Percentiles rank a stretch among this genome's conserved stretches.
These are phyloP conservation scores for Nicotiana undulata DNA, from an alignment of 257 asterid species.

Conservation along the genomic window DNA sequence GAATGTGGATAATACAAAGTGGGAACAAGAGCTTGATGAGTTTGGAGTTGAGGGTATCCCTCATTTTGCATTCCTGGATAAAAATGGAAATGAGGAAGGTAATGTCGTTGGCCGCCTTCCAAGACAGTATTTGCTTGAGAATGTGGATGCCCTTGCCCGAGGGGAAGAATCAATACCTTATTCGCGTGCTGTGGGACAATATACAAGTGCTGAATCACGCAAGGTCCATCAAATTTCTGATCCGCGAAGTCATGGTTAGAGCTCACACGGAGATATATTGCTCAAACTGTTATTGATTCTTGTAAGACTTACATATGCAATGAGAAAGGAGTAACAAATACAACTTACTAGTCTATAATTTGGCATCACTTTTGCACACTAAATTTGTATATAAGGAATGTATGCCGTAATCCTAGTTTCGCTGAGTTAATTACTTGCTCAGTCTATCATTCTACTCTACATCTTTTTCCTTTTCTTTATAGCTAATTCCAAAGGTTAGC, in stretches of 20 bases:
- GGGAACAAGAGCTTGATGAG: slow-evolving; percentile 99
- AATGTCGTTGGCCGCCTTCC: slow-evolving; percentile 96
- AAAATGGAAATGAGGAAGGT: slow-evolving; percentile 85
- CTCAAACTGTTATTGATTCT: neutral
- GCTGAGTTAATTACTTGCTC: too few relatives aligned
- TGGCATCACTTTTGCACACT: neutral
- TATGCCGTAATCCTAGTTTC: too few relatives aligned
- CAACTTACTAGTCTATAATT: neutral
- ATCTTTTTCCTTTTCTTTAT: neutral
- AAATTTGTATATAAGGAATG: neutral
- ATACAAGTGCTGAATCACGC: slow-evolving; percentile 63
- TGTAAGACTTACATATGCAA: neutral
- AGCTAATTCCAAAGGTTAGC: neutral
- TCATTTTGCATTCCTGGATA: slow-evolving; percentile 92
- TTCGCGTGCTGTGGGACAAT: slow-evolving; percentile 82
- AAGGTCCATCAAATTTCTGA: slow-evolving; percentile 63
- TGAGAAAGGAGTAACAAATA: neutral
- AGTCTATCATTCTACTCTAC: too few relatives aligned
- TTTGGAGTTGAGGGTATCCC: slow-evolving; percentile 98
- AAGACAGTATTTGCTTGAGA: slow-evolving; percentile 60
- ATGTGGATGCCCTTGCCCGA: slow-evolving; percentile 78
- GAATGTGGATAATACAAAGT: slow-evolving; percentile 94
- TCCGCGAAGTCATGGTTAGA: slow-evolving; percentile 91
- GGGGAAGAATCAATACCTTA: slow-evolving; percentile 79
- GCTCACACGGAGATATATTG: too few relatives aligned